phyloP scores from a whole-genome alignment of 106 monocot species.

The Triglochin maritima region DNA sequence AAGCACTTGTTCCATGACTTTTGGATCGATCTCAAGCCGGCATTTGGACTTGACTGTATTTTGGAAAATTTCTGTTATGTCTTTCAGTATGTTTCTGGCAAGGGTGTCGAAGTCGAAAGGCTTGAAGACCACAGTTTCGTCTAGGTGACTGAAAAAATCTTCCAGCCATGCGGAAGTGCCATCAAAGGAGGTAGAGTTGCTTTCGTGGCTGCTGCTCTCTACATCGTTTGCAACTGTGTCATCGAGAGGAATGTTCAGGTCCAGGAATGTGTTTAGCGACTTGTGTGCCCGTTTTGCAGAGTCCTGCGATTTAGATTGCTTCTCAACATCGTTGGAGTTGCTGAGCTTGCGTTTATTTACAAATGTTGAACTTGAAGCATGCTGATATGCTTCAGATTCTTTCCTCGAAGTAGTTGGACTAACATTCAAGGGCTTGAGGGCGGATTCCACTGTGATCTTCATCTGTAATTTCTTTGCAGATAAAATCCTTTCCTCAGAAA shows the following conservation, averaged over 20 bases:
- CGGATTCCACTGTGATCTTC: constrained; percentile 32
- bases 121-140: constrained; percentile 33
- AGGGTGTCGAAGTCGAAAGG: constrained; percentile 15
- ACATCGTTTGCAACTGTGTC: constrained; percentile 24
- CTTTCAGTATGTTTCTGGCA: constrained; percentile 5
- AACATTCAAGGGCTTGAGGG: background rate
- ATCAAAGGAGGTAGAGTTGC: constrained; percentile 14
- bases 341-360: constrained; percentile 46
- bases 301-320: constrained; percentile 3
- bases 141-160: constrained; percentile 35
- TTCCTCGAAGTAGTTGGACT: constrained; percentile 8
- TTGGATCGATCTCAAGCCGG: constrained; percentile 15
- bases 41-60: constrained; percentile 1
- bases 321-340: constrained; percentile 7
- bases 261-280: constrained; percentile 25
- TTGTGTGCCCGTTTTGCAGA: constrained; percentile 29
- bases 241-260: constrained; percentile 78
- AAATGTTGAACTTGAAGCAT: constrained; percentile 10
- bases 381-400: constrained; percentile 9
- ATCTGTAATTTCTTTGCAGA: constrained; percentile 36
- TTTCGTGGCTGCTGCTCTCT: constrained; percentile 17
- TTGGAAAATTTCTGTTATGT: constrained; percentile 7
- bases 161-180: constrained; percentile 43
- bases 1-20: constrained; percentile 23
- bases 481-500: constrained; percentile 65